Conservation (phyloP, 2,329 filamentous ascomycete genomes). For the Botrytis elliptica region DNA sequence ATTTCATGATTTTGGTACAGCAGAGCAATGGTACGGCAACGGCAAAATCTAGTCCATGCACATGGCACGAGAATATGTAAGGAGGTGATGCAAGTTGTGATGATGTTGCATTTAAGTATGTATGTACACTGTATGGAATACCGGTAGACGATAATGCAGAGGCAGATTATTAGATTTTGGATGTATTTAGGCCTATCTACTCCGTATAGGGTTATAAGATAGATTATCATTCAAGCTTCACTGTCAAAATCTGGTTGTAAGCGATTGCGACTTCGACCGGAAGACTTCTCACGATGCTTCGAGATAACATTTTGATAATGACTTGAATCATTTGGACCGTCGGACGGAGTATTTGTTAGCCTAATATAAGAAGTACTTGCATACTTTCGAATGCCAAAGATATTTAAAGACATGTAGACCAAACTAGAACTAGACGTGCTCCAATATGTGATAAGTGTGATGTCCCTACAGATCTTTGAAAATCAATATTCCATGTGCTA, state of each 20-base stretch:
- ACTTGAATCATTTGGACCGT: neutral
- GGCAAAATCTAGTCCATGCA: neutral
- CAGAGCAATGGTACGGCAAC: constrained; percentile 4
- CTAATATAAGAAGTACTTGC: neutral
- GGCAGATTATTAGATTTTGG: neutral
- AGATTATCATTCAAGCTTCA: neutral
- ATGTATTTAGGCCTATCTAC: neutral
- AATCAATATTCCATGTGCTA: constrained; percentile 1
- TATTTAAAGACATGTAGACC: neutral
- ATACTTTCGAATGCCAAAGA: neutral
- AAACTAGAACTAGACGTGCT: neutral
- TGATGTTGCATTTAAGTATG: neutral
- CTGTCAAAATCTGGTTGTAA: neutral
- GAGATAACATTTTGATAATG: neutral
- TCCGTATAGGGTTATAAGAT: neutral
- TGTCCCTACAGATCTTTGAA: neutral
- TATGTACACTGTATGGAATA: neutral
- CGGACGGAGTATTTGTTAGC: neutral
- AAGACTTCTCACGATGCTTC: neutral
- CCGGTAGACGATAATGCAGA: neutral
- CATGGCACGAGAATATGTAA: neutral
- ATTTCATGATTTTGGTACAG: neutral
- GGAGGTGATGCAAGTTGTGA: neutral
- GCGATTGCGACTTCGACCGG: neutral
- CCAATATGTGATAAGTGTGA: neutral